Conservation (phyloP, 2,329 filamentous ascomycete genomes). For the Xylariales sp. region DNA sequence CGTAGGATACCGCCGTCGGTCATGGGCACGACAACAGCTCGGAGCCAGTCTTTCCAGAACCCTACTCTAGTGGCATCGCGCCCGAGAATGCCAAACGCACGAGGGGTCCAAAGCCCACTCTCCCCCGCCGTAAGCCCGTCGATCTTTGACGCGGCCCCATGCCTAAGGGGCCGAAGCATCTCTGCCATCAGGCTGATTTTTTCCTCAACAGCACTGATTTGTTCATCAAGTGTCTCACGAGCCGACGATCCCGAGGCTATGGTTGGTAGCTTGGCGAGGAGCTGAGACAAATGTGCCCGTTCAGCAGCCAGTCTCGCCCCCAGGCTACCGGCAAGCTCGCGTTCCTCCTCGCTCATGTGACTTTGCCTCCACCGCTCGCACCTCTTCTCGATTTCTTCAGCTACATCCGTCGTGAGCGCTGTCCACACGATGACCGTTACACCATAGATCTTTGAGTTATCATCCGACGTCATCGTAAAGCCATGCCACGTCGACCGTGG, state of each 20-base stretch:
- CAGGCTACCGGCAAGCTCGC: conserved; percentile 90
- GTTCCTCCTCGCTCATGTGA: conserved; percentile 90
- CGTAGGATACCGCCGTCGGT: conserved; percentile 84
- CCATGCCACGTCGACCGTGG: conserved; percentile 98
- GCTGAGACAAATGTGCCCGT: conserved; percentile 87
- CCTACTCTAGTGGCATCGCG: conserved; percentile 83
- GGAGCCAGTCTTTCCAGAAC: conserved; percentile 99
- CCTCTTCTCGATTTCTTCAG: conserved; percentile 83
- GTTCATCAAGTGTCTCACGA: conserved; percentile 87
- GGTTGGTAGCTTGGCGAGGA: conserved; percentile 84
- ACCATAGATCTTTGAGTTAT: conserved; percentile 91
- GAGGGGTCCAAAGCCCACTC: conserved; percentile 93
- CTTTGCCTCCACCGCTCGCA: conserved; percentile 87
- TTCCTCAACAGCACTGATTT: conserved; percentile 95
- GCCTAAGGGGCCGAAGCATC: conserved; percentile 88
- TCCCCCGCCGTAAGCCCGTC: conserved; percentile 95
- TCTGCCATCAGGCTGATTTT: conserved; percentile 98
- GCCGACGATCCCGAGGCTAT: conserved; percentile 83
- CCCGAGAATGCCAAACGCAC: conserved; percentile 92
- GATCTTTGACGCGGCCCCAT: conserved; percentile 96
- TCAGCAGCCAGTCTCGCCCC: conserved; percentile 89
- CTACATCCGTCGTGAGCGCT: conserved; percentile 82
- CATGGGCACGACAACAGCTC: conserved; percentile 95
- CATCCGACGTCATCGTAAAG: conserved; percentile 95
- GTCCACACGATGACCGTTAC: conserved; percentile 95